Conservation (phyloP, 2,329 filamentous ascomycete species). For the Claviceps sp. region DNA sequence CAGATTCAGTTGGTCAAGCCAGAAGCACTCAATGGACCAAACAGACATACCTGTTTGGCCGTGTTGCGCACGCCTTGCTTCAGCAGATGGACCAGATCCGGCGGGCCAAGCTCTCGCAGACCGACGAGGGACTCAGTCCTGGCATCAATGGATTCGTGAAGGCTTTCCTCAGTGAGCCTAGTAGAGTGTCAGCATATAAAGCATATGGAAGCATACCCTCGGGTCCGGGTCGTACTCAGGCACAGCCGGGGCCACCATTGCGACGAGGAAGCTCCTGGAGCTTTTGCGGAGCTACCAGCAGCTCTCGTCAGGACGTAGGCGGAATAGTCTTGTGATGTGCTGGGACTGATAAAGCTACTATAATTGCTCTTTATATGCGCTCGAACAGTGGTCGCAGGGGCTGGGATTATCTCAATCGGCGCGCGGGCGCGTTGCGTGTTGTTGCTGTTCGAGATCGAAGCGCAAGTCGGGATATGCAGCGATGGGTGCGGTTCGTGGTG, state of each 20-base stretch:
- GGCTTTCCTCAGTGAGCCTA: constrained; percentile 86
- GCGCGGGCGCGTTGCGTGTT: background rate
- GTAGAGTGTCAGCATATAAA: constrained; percentile 10
- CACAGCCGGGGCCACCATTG: constrained; percentile 62
- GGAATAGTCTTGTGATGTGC: background rate
- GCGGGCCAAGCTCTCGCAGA: constrained; percentile 85
- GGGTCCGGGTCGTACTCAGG: constrained; percentile 45
- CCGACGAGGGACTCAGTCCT: constrained; percentile 78
- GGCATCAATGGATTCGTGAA: constrained; percentile 83
- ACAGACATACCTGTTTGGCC: constrained; percentile 36
- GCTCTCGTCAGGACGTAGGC: background rate
- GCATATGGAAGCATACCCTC: background rate
- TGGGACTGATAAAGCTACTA: background rate
- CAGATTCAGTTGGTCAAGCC: constrained; percentile 6
- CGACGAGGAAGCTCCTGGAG: constrained; percentile 15
- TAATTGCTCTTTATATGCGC: background rate
- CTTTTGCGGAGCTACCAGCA: background rate
- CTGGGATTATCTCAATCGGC: background rate
- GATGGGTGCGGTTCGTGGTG: too few relatives aligned
- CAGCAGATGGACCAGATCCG: constrained; percentile 87
- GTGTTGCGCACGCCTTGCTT: constrained; percentile 53
- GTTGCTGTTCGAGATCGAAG: too few relatives aligned
- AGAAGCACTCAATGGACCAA: background rate
- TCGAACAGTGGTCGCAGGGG: background rate
- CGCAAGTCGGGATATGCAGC: too few relatives aligned